Base-by-base conservation (phyloP, 441 rosid genomes). In the Gossypium trilobum region DNA sequence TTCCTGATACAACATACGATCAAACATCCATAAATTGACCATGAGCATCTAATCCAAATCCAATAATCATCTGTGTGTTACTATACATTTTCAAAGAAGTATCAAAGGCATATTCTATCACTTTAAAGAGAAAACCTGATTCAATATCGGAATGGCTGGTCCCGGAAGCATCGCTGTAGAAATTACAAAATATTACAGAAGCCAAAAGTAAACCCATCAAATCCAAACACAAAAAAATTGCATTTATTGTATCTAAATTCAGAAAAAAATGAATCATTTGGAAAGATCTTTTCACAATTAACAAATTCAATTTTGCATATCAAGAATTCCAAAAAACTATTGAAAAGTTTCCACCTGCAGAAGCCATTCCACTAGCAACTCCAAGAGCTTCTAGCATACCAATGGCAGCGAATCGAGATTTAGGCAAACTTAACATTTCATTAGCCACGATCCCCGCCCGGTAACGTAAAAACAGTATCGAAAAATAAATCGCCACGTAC, bases 91-190 rank as follows among this genome's bases (percentile, higher is more conserved):
- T 17, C 70, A 65, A 65, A 22, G 23, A 67, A 67, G 71, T 67
- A 67, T 44, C 13, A 22, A n/a, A 23, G 19, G 33, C 57, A 25
- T 46, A 23, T 66, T 39, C 19, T 17, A 66, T 66, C 11, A 10
- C 5, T 46, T 51, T 29, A 66, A 66, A 68, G 39, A 52, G 74
- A 13, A 56, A 9, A 92, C 93, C 95, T 93, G 98, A 82, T 76
- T 86, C 80, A 91, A 59, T 74, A 93, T 76, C 0, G 98, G 97
- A 69, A 93, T 89, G 60, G 89, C 85, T 4, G 97, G 98, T 80
- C 98, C 97, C n/a, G 98, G 97, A 73, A 93, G 92, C 85, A 91
- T 81, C 39, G 92, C 97, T 91, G 89, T 73, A 71, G 31, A 72
- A 71, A 19, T 78, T 2, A 80, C 61, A 78, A 57, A 48, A 25